Conservation (phyloP, 2,329 filamentous ascomycete species). For the Cladorrhinum sp. region DNA sequence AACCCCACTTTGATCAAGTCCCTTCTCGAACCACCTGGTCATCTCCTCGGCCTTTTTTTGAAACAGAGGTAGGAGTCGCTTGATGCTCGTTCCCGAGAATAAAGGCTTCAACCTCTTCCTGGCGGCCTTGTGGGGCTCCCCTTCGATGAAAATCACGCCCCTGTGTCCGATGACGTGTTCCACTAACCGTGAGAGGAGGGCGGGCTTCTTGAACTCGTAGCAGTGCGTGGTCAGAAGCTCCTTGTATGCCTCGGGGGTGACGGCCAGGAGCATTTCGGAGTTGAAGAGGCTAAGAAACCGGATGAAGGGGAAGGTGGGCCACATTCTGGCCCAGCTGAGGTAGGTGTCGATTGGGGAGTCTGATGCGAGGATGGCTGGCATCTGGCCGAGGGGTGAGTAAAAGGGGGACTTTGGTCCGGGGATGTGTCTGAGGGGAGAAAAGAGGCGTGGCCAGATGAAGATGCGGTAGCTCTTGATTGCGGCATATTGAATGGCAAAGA, state of each 20-base stretch:
- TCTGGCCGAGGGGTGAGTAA: constrained; percentile 40
- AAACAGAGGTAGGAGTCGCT: constrained; percentile 38
- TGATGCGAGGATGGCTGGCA: constrained; percentile 4
- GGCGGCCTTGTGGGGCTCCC: constrained; percentile 34
- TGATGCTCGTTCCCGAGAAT: constrained; percentile 29
- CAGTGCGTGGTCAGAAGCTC: constrained; percentile 39
- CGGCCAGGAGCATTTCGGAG: constrained; percentile 38
- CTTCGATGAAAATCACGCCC: constrained; percentile 39
- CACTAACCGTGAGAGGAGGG: constrained; percentile 33
- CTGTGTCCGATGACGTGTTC: constrained; percentile 34
- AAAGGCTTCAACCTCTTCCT: constrained; percentile 33
- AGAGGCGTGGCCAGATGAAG: constrained; percentile 41
- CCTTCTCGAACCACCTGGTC: constrained; percentile 30
- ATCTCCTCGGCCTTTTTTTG: constrained; percentile 33
- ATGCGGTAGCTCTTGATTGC: constrained; percentile 32
- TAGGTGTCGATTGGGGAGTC: constrained; percentile 7
- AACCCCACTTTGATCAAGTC: constrained; percentile 24
- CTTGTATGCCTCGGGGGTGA: constrained; percentile 36
- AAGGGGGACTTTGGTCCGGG: constrained; percentile 42
- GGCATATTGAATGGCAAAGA: constrained; percentile 14
- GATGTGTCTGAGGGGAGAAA: constrained; percentile 44
- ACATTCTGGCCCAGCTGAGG: constrained; percentile 14
- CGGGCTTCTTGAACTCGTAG: constrained; percentile 39
- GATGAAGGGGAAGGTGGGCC: constrained; percentile 38
- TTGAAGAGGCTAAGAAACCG: constrained; percentile 37